These are phyloP conservation scores for Phaffomyces thermotolerans DNA, from an alignment of 805 yeast species.

Conservation along the genomic window DNA sequence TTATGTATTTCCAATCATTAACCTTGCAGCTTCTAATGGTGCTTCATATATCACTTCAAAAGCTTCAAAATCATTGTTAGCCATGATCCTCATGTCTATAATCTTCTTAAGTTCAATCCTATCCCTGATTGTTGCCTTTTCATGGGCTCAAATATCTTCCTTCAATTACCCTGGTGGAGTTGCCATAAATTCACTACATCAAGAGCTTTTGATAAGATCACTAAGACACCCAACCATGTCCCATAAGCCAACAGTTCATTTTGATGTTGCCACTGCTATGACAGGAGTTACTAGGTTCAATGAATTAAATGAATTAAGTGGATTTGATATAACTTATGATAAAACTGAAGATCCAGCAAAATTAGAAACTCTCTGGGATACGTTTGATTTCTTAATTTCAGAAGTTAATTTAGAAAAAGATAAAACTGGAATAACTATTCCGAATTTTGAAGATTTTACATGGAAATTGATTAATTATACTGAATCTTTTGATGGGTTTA, in stretches of 20 bases:
- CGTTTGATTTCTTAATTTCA: conserved; percentile 46
- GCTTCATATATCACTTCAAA: conserved; percentile 30
- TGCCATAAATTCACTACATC: conserved; percentile 53
- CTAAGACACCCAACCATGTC: neutral
- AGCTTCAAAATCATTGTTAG: conserved; percentile 11
- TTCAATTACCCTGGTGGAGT: conserved; percentile 86
- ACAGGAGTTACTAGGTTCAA: conserved; percentile 78
- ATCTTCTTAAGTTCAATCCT: conserved; percentile 25
- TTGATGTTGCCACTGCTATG: conserved; percentile 80
- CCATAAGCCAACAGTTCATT: conserved; percentile 43
- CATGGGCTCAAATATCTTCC: conserved; percentile 57
- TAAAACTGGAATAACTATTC: conserved; percentile 10
- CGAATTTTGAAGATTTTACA: conserved; percentile 23
- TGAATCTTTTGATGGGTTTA: conserved; percentile 36
- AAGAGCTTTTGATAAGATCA: conserved; percentile 24
- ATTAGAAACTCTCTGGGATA: conserved; percentile 36
- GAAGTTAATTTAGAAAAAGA: conserved; percentile 17
- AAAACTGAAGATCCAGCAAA: conserved; percentile 53
- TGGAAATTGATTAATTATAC: conserved; percentile 40
- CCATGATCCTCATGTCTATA: conserved; percentile 9
- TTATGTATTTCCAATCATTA: conserved; percentile 65
- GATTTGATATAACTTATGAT: conserved; percentile 46
- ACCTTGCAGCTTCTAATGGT: conserved; percentile 58
- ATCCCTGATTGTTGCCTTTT: conserved; percentile 35
- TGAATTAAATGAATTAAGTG: conserved; percentile 35